A percentile compares a stretch with the other conserved stretches of the same genome.
Evolutionary conservation across 331 rosid species (phyloP).

Genomic region (Pyracantha coccinea): DNA sequence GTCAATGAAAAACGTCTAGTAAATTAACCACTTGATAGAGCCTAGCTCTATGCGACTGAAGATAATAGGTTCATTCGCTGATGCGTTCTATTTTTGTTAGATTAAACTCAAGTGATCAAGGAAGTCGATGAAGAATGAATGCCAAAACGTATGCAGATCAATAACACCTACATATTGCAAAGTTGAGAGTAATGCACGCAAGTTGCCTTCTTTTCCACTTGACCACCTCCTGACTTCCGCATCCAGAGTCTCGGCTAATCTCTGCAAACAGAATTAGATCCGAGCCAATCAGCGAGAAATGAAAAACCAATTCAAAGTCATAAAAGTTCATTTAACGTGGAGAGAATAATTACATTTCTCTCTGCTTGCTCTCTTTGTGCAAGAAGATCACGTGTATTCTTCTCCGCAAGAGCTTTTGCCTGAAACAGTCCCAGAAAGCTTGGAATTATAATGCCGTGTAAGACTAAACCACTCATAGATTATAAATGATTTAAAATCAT

Average conservation of each 20-base stretch:
- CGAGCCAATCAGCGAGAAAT: conserved; percentile 13
- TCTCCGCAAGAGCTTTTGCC: conserved; percentile 94
- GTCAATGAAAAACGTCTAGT: conserved; percentile 18
- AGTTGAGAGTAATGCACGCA: conserved; percentile 92
- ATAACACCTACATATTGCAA: conserved; percentile 76
- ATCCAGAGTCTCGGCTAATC: conserved; percentile 80
- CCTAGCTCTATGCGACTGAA: background rate
- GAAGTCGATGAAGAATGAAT: background rate
- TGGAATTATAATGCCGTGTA: conserved; percentile 2
- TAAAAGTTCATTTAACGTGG: background rate
- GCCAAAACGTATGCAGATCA: background rate
- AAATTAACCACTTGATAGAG: background rate
- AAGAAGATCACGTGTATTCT: conserved; percentile 78
- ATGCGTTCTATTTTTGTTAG: background rate
- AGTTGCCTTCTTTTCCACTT: conserved; percentile 89
- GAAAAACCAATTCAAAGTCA: conserved; percentile 2
- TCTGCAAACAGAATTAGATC: conserved; percentile 45
- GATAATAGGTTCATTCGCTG: background rate
- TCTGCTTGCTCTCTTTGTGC: conserved; percentile 91
- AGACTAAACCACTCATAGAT: background rate
- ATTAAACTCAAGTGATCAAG: no score
- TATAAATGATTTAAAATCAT: conserved; percentile 23
- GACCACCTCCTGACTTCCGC: conserved; percentile 96
- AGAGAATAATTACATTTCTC: conserved; percentile 48
- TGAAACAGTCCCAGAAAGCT: conserved; percentile 36